These are phyloP conservation scores for Aspergillus mulundensis DNA, from an alignment of 495 filamentous ascomycete species.

Conservation along the genomic window DNA sequence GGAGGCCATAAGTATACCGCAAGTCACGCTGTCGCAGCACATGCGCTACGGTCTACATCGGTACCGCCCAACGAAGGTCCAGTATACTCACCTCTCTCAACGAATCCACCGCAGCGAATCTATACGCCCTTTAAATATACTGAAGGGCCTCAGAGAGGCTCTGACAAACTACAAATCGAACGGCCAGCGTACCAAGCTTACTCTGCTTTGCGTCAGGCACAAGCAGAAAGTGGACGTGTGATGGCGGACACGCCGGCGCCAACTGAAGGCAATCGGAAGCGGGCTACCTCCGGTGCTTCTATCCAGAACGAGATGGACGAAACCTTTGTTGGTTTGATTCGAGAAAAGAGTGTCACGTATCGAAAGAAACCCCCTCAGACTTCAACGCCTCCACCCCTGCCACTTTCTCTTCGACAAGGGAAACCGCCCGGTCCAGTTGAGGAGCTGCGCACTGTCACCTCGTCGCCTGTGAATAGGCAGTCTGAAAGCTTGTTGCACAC, in stretches of 20 bases:
- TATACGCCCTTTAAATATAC: slow-evolving; percentile 47
- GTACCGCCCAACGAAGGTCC: slow-evolving; percentile 23
- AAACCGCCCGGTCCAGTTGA: slow-evolving; percentile 25
- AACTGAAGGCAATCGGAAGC: slow-evolving; percentile 9
- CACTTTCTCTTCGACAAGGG: slow-evolving; percentile 28
- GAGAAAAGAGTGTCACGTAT: slow-evolving; percentile 43
- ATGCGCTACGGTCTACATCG: slow-evolving; percentile 22
- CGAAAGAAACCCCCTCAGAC: slow-evolving; percentile 17
- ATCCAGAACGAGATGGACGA: slow-evolving; percentile 32
- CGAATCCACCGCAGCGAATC: slow-evolving; percentile 42
- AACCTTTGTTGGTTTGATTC: slow-evolving; percentile 44
- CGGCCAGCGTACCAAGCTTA: slow-evolving; percentile 46
- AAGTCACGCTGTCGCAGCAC: neutral
- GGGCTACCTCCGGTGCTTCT: slow-evolving; percentile 16
- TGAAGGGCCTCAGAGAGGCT: slow-evolving; percentile 45
- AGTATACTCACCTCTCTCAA: slow-evolving; percentile 28
- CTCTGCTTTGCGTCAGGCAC: slow-evolving; percentile 42
- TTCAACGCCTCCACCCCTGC: slow-evolving; percentile 28
- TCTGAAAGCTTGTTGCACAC: slow-evolving; percentile 34
- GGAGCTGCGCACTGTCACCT: slow-evolving; percentile 34
- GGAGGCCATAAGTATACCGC: slow-evolving; percentile 15
- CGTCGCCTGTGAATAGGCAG: slow-evolving; percentile 31
- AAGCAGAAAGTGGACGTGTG: slow-evolving; percentile 39
- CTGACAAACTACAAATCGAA: slow-evolving; percentile 35
- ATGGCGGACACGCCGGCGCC: slow-evolving; percentile 34